A percentile compares a stretch with the other conserved stretches of the same genome.
Evolutionary conservation across 2,329 filamentous ascomycete species (phyloP).

Genomic region (Graphiopsis chlorocephala): DNA sequence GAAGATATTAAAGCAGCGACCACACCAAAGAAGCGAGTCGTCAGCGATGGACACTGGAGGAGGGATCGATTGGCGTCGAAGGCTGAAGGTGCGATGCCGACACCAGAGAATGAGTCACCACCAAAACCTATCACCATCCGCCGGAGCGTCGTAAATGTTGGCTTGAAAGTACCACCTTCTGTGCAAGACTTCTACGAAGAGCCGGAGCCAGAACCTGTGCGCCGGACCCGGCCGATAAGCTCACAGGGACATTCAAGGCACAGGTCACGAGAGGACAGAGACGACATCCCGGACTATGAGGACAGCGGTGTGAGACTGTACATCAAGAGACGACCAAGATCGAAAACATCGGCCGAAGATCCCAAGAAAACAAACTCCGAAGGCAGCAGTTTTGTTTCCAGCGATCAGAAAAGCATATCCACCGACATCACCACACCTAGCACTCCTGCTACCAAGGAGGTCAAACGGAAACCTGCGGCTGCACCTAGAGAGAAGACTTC

Average conservation of each 20-base stretch:
- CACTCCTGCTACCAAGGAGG: constrained; percentile 20
- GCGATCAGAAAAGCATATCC: constrained; percentile 27
- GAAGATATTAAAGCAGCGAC: constrained; percentile 51
- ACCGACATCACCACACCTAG: constrained; percentile 33
- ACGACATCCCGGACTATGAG: constrained; percentile 30
- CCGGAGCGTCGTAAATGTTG: constrained; percentile 32
- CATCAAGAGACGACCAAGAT: constrained; percentile 30
- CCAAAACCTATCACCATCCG: constrained; percentile 31
- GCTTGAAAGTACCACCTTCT: constrained; percentile 34
- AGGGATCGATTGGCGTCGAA: constrained; percentile 28
- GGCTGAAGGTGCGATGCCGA: constrained; percentile 21
- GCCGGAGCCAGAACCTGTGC: constrained; percentile 20
- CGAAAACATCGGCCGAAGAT: constrained; percentile 19
- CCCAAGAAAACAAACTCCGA: constrained; percentile 23
- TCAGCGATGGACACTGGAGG: constrained; percentile 87
- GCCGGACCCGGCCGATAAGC: constrained; percentile 24
- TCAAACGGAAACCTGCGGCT: background rate
- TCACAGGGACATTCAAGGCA: constrained; percentile 24
- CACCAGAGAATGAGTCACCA: constrained; percentile 27
- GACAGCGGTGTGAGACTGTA: constrained; percentile 34
- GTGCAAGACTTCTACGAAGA: constrained; percentile 32
- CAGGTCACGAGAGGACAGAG: constrained; percentile 22
- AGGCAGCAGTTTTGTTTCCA: constrained; percentile 30
- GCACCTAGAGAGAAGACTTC: constrained; percentile 3
- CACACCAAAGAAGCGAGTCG: constrained; percentile 83